Base-by-base conservation (phyloP, 352 stramenopile species). In the Phytophthora pseudosyringae region DNA sequence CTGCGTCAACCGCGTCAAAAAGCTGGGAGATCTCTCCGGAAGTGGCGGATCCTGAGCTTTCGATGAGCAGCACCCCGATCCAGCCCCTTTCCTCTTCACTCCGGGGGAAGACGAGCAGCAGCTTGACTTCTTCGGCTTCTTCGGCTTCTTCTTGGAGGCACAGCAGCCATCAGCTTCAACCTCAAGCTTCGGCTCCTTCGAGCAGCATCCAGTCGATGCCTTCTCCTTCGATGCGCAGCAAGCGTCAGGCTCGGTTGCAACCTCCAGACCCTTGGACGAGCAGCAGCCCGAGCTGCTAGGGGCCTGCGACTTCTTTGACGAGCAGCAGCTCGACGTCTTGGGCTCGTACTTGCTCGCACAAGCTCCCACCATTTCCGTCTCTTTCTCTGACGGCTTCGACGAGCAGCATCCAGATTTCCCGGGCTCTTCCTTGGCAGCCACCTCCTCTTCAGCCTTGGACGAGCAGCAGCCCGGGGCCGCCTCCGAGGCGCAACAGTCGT, bases 1-100 rank as follows among this genome's bases (percentile, higher is more conserved):
- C 46, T 78, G 53, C 13, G 71, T 59, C 46, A 81, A 56, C n/a
- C 75, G 75, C 32, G 78, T 67, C 35, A 78, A 71, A 15, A 84
- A 75, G 39, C 75, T 75, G n/a, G 57, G 59, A 35, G 68, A 67
- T 43, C 54, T 54, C 46, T 71, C 61, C 1, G 47, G 21, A 36
- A 54, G 50, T 9, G 44, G 35, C 28, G 32, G 16, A 33, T 50
- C 47, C 36, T 48, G 25, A 18, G 32, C n/a, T 26, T 75, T 76
- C 2, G 48, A 56, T 11, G 62, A 70, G 31, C 47, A 69, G 10
- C 59, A 73, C 11, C 65, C 40, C 13, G 59, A 66, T 3, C 52
- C 40, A n/a, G 46, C 2, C 18, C 41, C 9, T 15, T 68, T 69
- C 18, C 26, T 59, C 41, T 59, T 64, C 8, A 9, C 10, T 5